These are phyloP conservation scores for Delitschia confertaspora DNA, from an alignment of 495 filamentous ascomycete genomes.

Conservation along the genomic window DNA sequence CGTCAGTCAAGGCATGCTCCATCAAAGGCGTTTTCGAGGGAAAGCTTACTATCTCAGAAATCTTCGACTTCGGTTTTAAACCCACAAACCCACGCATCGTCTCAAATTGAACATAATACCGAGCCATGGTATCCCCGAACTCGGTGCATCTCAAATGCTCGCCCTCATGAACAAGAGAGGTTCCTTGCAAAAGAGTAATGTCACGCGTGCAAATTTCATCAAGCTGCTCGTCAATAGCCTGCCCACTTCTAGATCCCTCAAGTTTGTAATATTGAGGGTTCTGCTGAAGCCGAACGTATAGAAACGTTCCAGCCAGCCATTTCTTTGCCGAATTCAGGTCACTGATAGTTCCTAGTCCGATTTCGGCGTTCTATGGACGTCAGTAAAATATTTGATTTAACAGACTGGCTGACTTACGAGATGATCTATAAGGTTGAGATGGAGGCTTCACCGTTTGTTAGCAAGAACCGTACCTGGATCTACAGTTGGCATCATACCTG, in stretches of 20 bases:
- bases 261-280: constrained; percentile 77
- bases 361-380: constrained; percentile 93
- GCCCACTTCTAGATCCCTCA: constrained; percentile 45
- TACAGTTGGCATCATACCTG: constrained; percentile 36
- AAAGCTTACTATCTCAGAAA: constrained; percentile 61
- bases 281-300: constrained; percentile 70
- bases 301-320: constrained; percentile 83
- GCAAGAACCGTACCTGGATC: not conserved
- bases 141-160: constrained; percentile 55
- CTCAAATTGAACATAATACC: constrained; percentile 81
- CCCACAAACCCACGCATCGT: constrained; percentile 74
- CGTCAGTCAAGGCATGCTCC: not conserved
- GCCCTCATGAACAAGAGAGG: constrained; percentile 45
- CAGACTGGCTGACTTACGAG: constrained; percentile 35
- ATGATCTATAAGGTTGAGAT: constrained; percentile 83
- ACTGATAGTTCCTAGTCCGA: constrained; percentile 72
- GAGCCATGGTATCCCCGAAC: constrained; percentile 85
- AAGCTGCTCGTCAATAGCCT: constrained; percentile 58
- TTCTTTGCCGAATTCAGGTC: constrained; percentile 60
- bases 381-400: constrained; percentile 8
- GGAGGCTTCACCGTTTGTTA: constrained; percentile 45
- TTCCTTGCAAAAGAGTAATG: constrained; percentile 57
- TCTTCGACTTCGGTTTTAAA: constrained; percentile 50
- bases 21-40: not conserved
- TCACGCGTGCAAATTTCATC: constrained; percentile 75